A percentile compares a stretch with the other conserved stretches of the same genome.
Conservation (phyloP, 805 yeast species). For the Yueomyces sinensis region DNA sequence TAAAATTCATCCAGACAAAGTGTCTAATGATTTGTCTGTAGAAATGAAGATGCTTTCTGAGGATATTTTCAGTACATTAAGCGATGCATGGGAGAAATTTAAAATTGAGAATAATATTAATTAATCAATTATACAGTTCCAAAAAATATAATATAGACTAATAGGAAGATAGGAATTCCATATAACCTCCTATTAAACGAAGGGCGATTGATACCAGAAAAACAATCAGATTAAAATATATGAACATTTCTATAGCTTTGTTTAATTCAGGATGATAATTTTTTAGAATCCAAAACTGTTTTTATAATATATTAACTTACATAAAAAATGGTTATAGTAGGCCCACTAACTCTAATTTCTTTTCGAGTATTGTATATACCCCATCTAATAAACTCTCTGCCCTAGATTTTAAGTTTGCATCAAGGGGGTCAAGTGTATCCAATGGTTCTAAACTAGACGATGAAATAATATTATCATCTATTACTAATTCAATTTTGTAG, state of each 20-base stretch:
- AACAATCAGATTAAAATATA: neutral
- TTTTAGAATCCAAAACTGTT: neutral
- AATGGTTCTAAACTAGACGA: no score
- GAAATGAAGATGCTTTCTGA: slow-evolving; percentile 80
- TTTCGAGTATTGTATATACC: neutral
- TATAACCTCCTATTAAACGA: neutral
- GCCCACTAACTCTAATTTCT: no score
- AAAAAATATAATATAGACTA: neutral
- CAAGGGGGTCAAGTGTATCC: neutral
- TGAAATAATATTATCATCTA: neutral
- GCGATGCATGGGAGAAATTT: slow-evolving; percentile 83
- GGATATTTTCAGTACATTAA: slow-evolving; percentile 68
- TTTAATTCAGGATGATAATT: no score
- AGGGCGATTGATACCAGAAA: no score
- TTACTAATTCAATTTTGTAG: neutral
- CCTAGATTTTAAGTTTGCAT: neutral
- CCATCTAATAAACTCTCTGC: neutral
- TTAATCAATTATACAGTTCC: slow-evolving; percentile 4
- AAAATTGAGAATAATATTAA: slow-evolving; percentile 41
- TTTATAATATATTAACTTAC: no score
- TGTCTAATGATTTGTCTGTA: slow-evolving; percentile 37
- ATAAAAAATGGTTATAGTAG: no score
- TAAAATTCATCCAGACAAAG: slow-evolving; percentile 79
- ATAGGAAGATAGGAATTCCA: slow-evolving; percentile 1
- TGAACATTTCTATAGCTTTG: no score